phyloP scores from a whole-genome alignment of 2,329 filamentous ascomycete genomes.

The Juglanconis sp. region DNA sequence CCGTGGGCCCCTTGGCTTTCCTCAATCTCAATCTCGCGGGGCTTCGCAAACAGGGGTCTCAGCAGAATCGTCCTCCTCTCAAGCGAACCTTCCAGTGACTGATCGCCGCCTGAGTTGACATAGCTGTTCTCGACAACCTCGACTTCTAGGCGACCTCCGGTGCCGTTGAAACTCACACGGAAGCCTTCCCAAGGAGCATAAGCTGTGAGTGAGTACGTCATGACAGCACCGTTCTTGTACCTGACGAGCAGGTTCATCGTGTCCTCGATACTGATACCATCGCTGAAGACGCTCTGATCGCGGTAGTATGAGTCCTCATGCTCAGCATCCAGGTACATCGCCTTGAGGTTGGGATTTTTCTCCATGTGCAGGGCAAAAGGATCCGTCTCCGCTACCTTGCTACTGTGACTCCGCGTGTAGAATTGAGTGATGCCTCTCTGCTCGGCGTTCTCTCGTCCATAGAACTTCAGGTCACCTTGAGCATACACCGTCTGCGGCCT shows the following conservation, averaged over 20 bases:
- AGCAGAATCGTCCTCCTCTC: constrained; percentile 48
- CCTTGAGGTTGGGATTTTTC: constrained; percentile 50
- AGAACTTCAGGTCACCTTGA: constrained; percentile 57
- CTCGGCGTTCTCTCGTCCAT: constrained; percentile 60
- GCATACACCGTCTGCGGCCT: constrained; percentile 55
- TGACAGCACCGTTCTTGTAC: constrained; percentile 53
- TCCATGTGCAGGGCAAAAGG: constrained; percentile 58
- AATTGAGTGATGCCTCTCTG: constrained; percentile 48
- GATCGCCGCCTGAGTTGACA: constrained; percentile 58
- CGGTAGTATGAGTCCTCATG: constrained; percentile 61
- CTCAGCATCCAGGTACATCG: constrained; percentile 60
- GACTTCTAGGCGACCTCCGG: constrained; percentile 55
- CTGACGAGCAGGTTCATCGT: constrained; percentile 59
- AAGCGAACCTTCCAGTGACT: constrained; percentile 50
- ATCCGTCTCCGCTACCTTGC: constrained; percentile 47
- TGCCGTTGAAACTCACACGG: constrained; percentile 56
- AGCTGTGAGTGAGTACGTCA: constrained; percentile 58
- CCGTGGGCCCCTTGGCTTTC: constrained; percentile 55
- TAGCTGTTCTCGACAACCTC: constrained; percentile 63
- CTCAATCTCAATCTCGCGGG: constrained; percentile 50
- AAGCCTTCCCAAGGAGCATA: constrained; percentile 64
- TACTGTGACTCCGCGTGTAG: constrained; percentile 49
- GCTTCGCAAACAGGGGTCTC: constrained; percentile 54
- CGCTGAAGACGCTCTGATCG: constrained; percentile 60
- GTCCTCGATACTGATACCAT: constrained; percentile 63